A percentile compares a stretch with the other conserved stretches of the same genome.
Conservation (phyloP, 306 rosid genomes). For the Corylus avellana region DNA sequence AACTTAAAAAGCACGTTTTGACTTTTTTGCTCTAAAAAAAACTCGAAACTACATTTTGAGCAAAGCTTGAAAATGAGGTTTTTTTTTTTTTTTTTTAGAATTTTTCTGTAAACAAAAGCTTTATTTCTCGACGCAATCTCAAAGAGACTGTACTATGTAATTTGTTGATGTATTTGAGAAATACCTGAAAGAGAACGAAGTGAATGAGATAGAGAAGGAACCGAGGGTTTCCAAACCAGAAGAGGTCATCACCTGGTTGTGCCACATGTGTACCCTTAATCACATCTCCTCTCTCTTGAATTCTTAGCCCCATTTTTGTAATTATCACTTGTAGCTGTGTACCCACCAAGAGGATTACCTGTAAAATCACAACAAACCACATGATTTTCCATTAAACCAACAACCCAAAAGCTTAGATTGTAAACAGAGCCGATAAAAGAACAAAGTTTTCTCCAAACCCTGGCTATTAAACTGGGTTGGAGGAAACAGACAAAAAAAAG, state of each 20-base stretch:
- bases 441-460: conserved; percentile 31
- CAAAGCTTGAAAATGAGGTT: too few relatives aligned
- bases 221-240: conserved; percentile 73
- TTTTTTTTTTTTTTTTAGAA: too few relatives aligned
- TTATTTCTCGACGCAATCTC: too few relatives aligned
- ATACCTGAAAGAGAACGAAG: conserved; percentile 75
- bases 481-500: too few relatives aligned
- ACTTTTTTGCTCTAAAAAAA: too few relatives aligned
- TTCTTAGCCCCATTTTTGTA: conserved; percentile 65
- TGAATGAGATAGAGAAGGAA: conserved; percentile 67
- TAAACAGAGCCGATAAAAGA: background rate
- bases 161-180: background rate
- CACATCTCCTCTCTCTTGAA: conserved; percentile 68
- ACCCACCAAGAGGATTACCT: conserved; percentile 78
- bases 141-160: background rate
- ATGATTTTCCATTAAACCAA: background rate
- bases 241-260: conserved; percentile 68
- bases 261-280: conserved; percentile 74
- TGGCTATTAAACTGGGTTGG: too few relatives aligned
- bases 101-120: too few relatives aligned
- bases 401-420: background rate
- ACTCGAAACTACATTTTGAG: too few relatives aligned
- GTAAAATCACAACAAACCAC: conserved; percentile 15
- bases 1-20: too few relatives aligned
- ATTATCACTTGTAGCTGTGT: conserved; percentile 72